Evolutionary conservation across 352 stramenopile genomes (phyloP).

Genomic region (Phytophthora pini): DNA sequence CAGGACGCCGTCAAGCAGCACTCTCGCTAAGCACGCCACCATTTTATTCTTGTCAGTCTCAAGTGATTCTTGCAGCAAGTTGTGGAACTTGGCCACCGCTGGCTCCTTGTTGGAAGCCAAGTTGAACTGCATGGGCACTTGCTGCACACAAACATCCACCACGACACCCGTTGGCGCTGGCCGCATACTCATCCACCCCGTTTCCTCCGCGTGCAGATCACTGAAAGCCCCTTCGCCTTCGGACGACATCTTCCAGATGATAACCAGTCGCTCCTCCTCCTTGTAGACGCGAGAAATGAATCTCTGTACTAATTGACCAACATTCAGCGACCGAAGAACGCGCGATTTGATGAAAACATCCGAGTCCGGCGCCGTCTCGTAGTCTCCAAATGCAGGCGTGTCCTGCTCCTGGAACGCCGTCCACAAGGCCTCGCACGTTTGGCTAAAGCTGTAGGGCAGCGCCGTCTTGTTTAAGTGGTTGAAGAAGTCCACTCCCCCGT

Average conservation of each 20-base stretch:
- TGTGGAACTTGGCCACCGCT: slow-evolving; percentile 24
- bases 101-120: slow-evolving; percentile 1
- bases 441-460: slow-evolving; percentile 18
- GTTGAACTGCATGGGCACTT: slow-evolving; percentile 33
- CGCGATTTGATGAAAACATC: slow-evolving; percentile 40
- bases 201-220: slow-evolving; percentile 35
- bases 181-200: slow-evolving; percentile 22
- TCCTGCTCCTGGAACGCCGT: slow-evolving; percentile 6
- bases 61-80: slow-evolving; percentile 16
- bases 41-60: slow-evolving; percentile 25
- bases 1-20: slow-evolving; percentile 27
- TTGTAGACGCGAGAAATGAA: slow-evolving; percentile 48
- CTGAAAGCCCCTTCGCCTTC: slow-evolving; percentile 37
- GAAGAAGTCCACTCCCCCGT: slow-evolving; percentile 20
- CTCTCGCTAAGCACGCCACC: slow-evolving; percentile 8
- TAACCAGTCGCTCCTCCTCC: slow-evolving; percentile 43
- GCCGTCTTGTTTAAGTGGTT: slow-evolving; percentile 23
- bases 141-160: slow-evolving; percentile 39
- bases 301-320: slow-evolving; percentile 3
- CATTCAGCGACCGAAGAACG: slow-evolving; percentile 9
- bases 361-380: slow-evolving; percentile 13
- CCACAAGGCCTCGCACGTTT: slow-evolving; percentile 18
- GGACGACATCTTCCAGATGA: slow-evolving; percentile 57
- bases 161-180: slow-evolving; percentile 12
- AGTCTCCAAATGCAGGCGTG: background rate